Percentiles rank a stretch among this genome's conserved stretches.
Conservation (phyloP, 305 asterid genomes). For the Fraxinus platypoda region DNA sequence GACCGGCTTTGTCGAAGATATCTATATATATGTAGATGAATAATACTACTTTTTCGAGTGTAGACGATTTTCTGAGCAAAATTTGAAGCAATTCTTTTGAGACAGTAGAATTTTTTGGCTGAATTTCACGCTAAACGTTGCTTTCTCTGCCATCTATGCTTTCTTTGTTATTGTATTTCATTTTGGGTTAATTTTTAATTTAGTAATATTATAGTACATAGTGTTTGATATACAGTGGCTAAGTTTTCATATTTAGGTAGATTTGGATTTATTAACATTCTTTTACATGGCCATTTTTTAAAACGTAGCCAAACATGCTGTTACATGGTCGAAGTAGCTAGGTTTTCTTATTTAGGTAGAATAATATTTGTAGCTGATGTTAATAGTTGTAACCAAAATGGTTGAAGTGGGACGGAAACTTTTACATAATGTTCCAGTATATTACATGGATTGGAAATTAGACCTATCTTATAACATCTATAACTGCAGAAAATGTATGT, state of each 20-base stretch:
- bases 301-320: background rate
- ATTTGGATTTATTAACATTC: background rate
- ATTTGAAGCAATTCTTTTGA: background rate
- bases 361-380: background rate
- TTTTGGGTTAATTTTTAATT: background rate
- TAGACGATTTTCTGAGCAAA: background rate
- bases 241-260: background rate
- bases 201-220: background rate
- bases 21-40: background rate
- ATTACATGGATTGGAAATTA: background rate
- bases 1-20: background rate
- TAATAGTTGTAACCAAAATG: background rate
- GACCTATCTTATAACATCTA: background rate
- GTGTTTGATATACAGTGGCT: background rate
- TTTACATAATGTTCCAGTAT: background rate
- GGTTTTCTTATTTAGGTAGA: background rate
- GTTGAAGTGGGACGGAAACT: background rate
- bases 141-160: background rate
- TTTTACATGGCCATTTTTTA: background rate
- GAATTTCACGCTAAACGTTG: background rate
- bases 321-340: background rate
- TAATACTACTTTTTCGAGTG: background rate
- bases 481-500: background rate
- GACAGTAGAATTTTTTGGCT: background rate
- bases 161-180: background rate